These are phyloP conservation scores for Yamadazyma endophytica DNA, from an alignment of 805 yeast genomes.

Conservation along the genomic window DNA sequence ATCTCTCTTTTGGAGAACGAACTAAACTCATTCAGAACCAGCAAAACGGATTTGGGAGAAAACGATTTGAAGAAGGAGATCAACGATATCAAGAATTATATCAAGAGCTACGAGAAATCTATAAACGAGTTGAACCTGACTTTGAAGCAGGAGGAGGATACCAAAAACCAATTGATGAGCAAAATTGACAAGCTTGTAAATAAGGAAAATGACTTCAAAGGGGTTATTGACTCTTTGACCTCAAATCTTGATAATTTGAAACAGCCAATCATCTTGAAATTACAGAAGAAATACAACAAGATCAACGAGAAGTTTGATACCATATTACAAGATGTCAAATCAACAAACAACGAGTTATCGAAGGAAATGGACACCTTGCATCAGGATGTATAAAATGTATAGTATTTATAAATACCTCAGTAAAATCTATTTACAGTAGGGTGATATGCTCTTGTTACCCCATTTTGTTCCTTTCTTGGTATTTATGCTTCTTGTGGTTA, in stretches of 20 bases:
- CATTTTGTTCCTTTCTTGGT: too few relatives aligned
- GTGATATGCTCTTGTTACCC: too few relatives aligned
- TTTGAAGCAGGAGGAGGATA: constrained; percentile 20
- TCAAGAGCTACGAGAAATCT: constrained; percentile 19
- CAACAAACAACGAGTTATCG: constrained; percentile 19
- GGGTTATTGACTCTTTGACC: constrained; percentile 22
- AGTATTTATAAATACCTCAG: neutral
- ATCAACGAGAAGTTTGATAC: constrained; percentile 32
- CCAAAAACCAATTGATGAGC: constrained; percentile 14
- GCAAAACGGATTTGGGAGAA: constrained; percentile 1
- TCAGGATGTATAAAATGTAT: neutral
- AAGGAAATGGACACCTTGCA: constrained; percentile 9
- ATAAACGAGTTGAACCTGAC: constrained; percentile 16
- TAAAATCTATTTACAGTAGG: neutral
- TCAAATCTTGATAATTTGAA: constrained; percentile 24
- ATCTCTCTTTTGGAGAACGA: constrained; percentile 12
- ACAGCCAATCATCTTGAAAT: constrained; percentile 20
- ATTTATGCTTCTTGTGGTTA: too few relatives aligned
- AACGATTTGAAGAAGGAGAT: constrained; percentile 14
- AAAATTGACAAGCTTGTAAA: constrained; percentile 22
- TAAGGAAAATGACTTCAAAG: constrained; percentile 20
- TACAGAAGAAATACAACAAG: constrained; percentile 20
- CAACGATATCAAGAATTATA: constrained; percentile 16
- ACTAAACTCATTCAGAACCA: constrained; percentile 3
- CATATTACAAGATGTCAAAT: constrained; percentile 27